Conservation (phyloP, 2,329 filamentous ascomycete genomes). For the Aquanectria penicillioides region DNA sequence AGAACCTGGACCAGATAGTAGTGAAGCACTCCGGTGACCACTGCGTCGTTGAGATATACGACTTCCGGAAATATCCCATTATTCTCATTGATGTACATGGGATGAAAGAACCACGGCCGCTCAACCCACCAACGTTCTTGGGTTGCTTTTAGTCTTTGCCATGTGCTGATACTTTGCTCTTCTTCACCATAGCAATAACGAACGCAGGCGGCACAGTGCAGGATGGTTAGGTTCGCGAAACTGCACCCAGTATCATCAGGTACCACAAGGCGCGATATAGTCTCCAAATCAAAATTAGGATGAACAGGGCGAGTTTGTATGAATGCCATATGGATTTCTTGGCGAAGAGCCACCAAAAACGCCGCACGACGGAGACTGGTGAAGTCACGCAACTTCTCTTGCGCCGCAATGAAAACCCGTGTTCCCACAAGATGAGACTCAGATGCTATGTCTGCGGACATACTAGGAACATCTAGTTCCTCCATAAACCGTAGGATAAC, state of each 20-base stretch:
- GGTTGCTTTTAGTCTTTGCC: constrained; percentile 33
- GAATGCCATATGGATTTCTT: constrained; percentile 46
- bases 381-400: constrained; percentile 41
- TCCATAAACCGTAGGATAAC: constrained; percentile 45
- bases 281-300: constrained; percentile 39
- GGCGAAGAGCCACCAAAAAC: constrained; percentile 43
- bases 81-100: constrained; percentile 36
- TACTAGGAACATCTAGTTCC: constrained; percentile 38
- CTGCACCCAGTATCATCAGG: constrained; percentile 38
- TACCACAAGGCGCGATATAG: constrained; percentile 32
- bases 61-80: constrained; percentile 33
- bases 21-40: constrained; percentile 42
- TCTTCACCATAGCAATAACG: constrained; percentile 43
- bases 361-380: constrained; percentile 41
- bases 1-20: constrained; percentile 41
- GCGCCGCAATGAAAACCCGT: constrained; percentile 42
- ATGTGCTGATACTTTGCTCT: constrained; percentile 36
- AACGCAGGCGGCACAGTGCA: constrained; percentile 42
- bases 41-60: constrained; percentile 42
- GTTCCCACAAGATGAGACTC: constrained; percentile 45
- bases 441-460: constrained; percentile 19
- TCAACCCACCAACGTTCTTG: constrained; percentile 43
- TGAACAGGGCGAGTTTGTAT: constrained; percentile 42
- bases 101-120: constrained; percentile 42
- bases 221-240: constrained; percentile 41